Evolutionary conservation across 2,329 filamentous ascomycete species (phyloP), one percentile per base, ranked within the genome.

Genomic region (Pestalotiopsis sp.): DNA sequence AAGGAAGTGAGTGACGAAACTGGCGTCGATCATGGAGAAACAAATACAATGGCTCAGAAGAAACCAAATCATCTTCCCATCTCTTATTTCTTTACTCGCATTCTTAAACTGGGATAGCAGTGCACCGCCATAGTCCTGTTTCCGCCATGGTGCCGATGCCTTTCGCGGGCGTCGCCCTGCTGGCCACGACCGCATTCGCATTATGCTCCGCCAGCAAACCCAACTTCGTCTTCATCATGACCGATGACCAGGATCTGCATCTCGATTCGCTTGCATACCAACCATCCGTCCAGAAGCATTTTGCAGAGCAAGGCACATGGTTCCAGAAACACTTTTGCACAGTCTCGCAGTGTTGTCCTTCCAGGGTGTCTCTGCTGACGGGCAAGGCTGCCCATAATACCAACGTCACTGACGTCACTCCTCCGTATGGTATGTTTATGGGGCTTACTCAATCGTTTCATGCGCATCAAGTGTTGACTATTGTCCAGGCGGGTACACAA

Each of bases 371-470:
- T 13, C 77, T 93, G 1, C 89, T 86, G 85, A 92, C 90, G 0
- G 91, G 91, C 0, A 88, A 87, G 73, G 85, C 88, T 7, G 89
- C 90, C 0, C 91, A 93, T 72, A 92, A 92, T 71, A 92, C 90
- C 6, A 25, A 65, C 64, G 17, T 70, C 73, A 27, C 36, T 4
- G 36, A 23, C 23, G 31, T 59, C 14, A 12, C 12, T 36, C 36
- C 52, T n/a, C 25, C 25, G 1, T 61, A 61, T 80, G 85, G 87
- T 52, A 52, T 11, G 45, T n/a, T 1, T 9, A 52, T 52, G 4
- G 17, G 14, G 40, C 40, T 45, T 17, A 5, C 2, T 4, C 40
- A 4, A 4, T 17, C 14, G 5, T 5, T 2, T 14, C 41, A 20
- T 52, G 17, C 0, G 17, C 20, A 4, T n/a, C 9, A 9, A 9